Base-by-base conservation (phyloP, 768 basidiomycete genomes). In the Candolleomyces eurysporus region DNA sequence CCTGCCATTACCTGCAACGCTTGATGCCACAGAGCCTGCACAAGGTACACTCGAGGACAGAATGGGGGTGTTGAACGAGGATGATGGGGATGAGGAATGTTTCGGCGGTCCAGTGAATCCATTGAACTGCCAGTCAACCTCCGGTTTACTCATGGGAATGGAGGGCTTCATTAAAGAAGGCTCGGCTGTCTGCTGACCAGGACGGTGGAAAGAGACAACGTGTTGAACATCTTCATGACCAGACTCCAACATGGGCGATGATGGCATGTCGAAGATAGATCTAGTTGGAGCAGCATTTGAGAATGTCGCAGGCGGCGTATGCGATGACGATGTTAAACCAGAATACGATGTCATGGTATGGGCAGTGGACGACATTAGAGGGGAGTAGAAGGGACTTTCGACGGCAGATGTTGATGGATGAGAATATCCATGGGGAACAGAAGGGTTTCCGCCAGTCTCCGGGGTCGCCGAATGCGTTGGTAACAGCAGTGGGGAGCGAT, bases 81-180 rank as follows among this genome's bases (percentile, higher is more conserved):
- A 21, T 39, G 54, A 42, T 7, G 40, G 22, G 19, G n/a, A 39
- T 7, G 54, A 56, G 42, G 54, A 22, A 21, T 31, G 36, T 17
- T n/a, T 42, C 7, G 45, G 16, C 6, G 9, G 19, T 46, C 45
- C 45, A 21, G 17, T 11, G 45, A 46, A 21, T 21, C 19, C 19
- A 17, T 14, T 17, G 21, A 21, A 42, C 5, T 26, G 11, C 61
- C 56, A 57, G 48, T 51, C 54, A 31, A 46, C 39, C 9, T 55
- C 43, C n/a, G 48, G 45, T 40, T 70, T 75, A 76, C 72, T 64
- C 75, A 76, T 76, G 73, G 75, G 75, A 75, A 77, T 76, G 74
- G 76, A 77, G 72, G 72, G 67, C 32, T 63, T 40, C 16, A 46
- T 48, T 11, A 51, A 40, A 32, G 32, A 39, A 54, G 54, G n/a